Evolutionary conservation across 805 yeast species (phyloP).

Genomic region (Wickerhamomyces bisporus): DNA sequence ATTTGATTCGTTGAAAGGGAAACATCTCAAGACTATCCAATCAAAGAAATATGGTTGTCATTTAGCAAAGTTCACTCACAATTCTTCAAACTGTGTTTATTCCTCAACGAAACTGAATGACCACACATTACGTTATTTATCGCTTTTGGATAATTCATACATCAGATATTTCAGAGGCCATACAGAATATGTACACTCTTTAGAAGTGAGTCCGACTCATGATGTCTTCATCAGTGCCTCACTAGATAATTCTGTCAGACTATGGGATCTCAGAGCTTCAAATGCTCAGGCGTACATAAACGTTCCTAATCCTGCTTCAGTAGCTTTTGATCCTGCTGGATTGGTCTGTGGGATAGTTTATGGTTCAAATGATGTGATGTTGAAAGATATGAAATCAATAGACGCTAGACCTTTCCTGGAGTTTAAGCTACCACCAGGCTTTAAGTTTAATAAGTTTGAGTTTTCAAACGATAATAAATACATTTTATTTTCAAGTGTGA

Average conservation of each 20-base stretch:
- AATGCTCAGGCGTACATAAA: conserved; percentile 59
- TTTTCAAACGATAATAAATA: conserved; percentile 74
- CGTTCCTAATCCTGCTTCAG: conserved; percentile 46
- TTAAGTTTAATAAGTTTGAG: conserved; percentile 61
- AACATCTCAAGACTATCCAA: conserved; percentile 59
- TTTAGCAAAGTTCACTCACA: conserved; percentile 77
- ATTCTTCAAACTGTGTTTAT: conserved; percentile 65
- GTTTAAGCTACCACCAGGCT: conserved; percentile 32
- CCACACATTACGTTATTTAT: conserved; percentile 68
- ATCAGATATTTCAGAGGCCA: conserved; percentile 88
- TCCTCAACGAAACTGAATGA: conserved; percentile 79
- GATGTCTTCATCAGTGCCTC: conserved; percentile 66
- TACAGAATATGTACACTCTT: conserved; percentile 61
- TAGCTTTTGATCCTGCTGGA: conserved; percentile 83
- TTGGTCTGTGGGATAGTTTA: conserved; percentile 69
- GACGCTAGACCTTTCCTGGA: conserved; percentile 53
- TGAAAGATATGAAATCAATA: conserved; percentile 58
- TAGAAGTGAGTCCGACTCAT: conserved; percentile 68
- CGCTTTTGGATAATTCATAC: conserved; percentile 72
- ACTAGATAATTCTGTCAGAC: conserved; percentile 69
- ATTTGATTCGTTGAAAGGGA: conserved; percentile 70
- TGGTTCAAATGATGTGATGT: conserved; percentile 37
- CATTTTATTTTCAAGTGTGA: conserved; percentile 48
- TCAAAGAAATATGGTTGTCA: conserved; percentile 93
- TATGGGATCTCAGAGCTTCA: conserved; percentile 81